Evolutionary conservation across 441 rosid species (phyloP).

Genomic region (Jatropha podagrica): DNA sequence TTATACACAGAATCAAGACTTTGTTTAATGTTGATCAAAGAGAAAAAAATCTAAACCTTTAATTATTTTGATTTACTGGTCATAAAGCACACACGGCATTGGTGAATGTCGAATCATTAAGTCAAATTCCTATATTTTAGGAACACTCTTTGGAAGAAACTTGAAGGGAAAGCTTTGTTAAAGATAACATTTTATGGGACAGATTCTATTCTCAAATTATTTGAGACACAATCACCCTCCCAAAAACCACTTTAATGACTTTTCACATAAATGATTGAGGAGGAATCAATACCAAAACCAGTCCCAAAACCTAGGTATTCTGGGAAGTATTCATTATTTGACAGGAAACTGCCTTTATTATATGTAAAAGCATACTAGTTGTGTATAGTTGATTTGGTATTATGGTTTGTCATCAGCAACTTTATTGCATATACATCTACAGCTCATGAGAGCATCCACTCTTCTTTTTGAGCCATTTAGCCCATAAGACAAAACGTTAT

Average conservation of each 20-base stretch:
- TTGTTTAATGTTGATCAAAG: background rate
- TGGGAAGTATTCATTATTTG: background rate
- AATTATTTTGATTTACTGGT: background rate
- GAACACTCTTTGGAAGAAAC: slow-evolving; percentile 16
- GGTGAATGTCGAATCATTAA: slow-evolving; percentile 1
- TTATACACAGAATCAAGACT: background rate
- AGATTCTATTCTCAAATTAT: slow-evolving; percentile 16
- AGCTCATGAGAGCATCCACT: background rate
- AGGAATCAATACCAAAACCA: slow-evolving; percentile 10
- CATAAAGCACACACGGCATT: too few relatives aligned
- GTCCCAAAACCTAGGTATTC: background rate
- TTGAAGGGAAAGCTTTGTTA: slow-evolving; percentile 2
- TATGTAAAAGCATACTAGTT: background rate
- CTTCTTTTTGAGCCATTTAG: too few relatives aligned
- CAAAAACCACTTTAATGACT: background rate
- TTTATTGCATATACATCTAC: background rate
- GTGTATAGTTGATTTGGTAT: background rate
- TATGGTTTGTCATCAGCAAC: slow-evolving; percentile 1
- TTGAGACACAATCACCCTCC: background rate
- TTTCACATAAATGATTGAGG: slow-evolving; percentile 9
- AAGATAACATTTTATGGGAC: slow-evolving; percentile 5
- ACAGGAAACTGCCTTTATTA: background rate
- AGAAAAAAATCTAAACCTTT: slow-evolving; percentile 1
- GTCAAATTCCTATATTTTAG: background rate
- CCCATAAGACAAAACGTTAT: too few relatives aligned